Evolutionary conservation across 805 yeast species (phyloP).

Genomic region (Candida pseudofarinosa): DNA sequence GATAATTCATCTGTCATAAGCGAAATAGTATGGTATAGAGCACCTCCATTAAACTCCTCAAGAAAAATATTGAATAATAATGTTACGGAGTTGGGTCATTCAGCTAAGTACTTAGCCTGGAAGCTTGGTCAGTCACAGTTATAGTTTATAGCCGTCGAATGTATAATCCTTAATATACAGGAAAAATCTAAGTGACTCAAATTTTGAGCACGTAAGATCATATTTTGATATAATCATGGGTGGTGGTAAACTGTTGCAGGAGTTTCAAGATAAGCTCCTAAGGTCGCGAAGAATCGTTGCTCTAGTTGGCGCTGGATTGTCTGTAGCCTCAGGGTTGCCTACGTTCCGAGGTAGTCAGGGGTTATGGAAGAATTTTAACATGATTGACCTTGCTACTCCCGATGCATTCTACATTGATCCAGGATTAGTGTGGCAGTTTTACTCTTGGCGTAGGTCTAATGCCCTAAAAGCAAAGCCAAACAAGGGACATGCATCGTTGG

Average conservation of each 20-base stretch:
- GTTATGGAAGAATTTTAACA: slow-evolving; percentile 70
- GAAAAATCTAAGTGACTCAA: background rate
- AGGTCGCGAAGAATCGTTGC: slow-evolving; percentile 51
- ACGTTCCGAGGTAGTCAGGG: slow-evolving; percentile 73
- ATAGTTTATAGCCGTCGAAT: background rate
- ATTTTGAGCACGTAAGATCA: background rate
- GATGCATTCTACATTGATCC: slow-evolving; percentile 86
- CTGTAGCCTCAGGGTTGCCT: slow-evolving; percentile 72
- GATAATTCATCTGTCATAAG: slow-evolving; percentile 7
- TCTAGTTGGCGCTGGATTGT: slow-evolving; percentile 79
- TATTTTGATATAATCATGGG: background rate
- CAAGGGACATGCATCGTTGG: slow-evolving; percentile 65
- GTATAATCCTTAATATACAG: background rate
- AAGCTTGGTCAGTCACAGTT: slow-evolving; percentile 12
- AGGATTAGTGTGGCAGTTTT: slow-evolving; percentile 86
- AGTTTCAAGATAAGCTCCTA: slow-evolving; percentile 49
- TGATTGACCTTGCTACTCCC: slow-evolving; percentile 85
- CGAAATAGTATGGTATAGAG: slow-evolving; percentile 58
- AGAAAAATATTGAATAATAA: slow-evolving; percentile 13
- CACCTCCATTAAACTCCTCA: slow-evolving; percentile 50
- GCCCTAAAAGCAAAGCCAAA: slow-evolving; percentile 73
- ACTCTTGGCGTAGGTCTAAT: slow-evolving; percentile 59
- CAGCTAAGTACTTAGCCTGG: slow-evolving; percentile 66
- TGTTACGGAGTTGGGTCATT: slow-evolving; percentile 55
- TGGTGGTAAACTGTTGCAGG: slow-evolving; percentile 17